Conservation (phyloP, 2,329 filamentous ascomycete genomes). For the Aureobasidium uvarum region DNA sequence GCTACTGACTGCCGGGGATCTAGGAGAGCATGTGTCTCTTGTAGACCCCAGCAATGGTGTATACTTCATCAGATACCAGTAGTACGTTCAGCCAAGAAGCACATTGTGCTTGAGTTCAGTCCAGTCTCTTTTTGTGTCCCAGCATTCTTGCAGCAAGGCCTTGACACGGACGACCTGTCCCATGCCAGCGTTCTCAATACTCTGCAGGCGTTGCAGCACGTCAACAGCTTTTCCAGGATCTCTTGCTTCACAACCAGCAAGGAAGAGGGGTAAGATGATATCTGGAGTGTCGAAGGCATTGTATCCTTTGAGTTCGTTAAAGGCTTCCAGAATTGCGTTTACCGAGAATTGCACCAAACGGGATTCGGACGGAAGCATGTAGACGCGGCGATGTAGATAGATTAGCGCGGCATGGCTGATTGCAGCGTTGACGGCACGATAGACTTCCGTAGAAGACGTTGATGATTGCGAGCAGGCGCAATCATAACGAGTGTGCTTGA, state of each 20-base stretch:
- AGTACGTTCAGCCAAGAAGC: conserved; percentile 13
- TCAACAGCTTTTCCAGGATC: conserved; percentile 13
- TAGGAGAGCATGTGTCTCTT: no score
- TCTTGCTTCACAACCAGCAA: conserved; percentile 24
- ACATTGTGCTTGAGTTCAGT: conserved; percentile 24
- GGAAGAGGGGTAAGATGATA: conserved; percentile 25
- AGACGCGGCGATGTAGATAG: conserved; percentile 20
- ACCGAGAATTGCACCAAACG: conserved; percentile 24
- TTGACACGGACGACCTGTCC: conserved; percentile 21
- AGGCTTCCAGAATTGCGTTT: conserved; percentile 15
- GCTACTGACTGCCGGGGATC: no score
- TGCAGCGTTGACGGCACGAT: conserved; percentile 23
- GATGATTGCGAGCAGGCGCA: conserved; percentile 8
- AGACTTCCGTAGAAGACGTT: conserved; percentile 17
- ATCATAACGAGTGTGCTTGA: conserved; percentile 23
- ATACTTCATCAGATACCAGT: background rate
- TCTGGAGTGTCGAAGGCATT: conserved; percentile 25
- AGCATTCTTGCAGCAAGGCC: conserved; percentile 21
- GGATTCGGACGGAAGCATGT: conserved; percentile 17
- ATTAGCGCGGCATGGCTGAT: conserved; percentile 23
- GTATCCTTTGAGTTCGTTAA: conserved; percentile 18
- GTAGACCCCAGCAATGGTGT: no score
- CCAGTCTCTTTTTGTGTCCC: conserved; percentile 23
- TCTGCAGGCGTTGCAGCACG: conserved; percentile 23
- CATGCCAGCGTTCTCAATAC: conserved; percentile 26